A percentile compares a stretch with the other conserved stretches of the same genome.
These are phyloP conservation scores for Ogataea philodendri DNA, from an alignment of 805 yeast genomes.

Conservation along the genomic window DNA sequence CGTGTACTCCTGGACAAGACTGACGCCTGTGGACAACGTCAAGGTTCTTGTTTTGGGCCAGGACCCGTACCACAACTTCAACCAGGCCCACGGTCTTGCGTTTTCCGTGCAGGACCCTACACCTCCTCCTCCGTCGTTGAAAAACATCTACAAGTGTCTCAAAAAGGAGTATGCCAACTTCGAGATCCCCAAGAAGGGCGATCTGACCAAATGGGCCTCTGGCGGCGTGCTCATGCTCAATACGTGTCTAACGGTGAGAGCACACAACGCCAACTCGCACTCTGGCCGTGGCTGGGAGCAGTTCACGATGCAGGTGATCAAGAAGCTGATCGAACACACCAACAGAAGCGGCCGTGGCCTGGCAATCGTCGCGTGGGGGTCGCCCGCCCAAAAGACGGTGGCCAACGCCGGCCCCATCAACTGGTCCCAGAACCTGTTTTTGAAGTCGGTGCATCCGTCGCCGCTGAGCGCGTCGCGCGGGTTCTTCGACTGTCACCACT, in stretches of 20 bases:
- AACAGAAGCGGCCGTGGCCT: constrained; percentile 48
- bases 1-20: constrained; percentile 88
- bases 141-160: constrained; percentile 82
- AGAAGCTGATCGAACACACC: constrained; percentile 48
- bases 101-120: constrained; percentile 85
- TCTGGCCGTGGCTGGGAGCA: constrained; percentile 89
- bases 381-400: constrained; percentile 42
- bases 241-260: constrained; percentile 86
- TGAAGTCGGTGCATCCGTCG: constrained; percentile 88
- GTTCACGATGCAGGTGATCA: constrained; percentile 74
- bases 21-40: constrained; percentile 72
- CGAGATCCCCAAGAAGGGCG: constrained; percentile 58
- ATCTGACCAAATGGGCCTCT: constrained; percentile 78
- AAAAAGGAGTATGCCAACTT: constrained; percentile 68
- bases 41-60: constrained; percentile 87
- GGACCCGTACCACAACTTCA: constrained; percentile 90
- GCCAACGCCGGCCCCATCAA: constrained; percentile 29
- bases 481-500: constrained; percentile 76
- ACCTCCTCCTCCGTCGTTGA: constrained; percentile 82
- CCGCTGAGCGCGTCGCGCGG: constrained; percentile 91
- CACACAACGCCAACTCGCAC: constrained; percentile 92
- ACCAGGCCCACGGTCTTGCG: constrained; percentile 96
- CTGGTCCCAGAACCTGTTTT: constrained; percentile 43
- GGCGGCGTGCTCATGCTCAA: constrained; percentile 87
- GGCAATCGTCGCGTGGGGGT: constrained; percentile 65